These are phyloP conservation scores for Monilinia polystroma DNA, from an alignment of 2,329 filamentous ascomycete genomes.

Conservation along the genomic window DNA sequence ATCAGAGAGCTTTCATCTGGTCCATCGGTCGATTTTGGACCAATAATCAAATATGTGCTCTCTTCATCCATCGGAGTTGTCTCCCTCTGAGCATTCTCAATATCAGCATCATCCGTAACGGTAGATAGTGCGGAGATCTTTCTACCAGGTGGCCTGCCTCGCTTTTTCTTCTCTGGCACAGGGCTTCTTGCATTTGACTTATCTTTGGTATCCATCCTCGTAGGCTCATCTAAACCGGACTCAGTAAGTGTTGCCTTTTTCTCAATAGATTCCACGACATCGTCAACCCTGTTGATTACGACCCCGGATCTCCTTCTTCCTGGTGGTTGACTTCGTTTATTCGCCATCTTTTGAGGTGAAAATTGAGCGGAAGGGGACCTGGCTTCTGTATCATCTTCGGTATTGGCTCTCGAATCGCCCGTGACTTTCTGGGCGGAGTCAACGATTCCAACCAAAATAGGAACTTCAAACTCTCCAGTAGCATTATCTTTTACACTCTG, in stretches of 20 bases:
- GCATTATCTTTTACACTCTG: not conserved
- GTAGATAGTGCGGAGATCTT: not conserved
- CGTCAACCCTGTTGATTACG: not conserved
- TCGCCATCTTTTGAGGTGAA: not conserved
- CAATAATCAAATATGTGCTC: not conserved
- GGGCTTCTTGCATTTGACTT: not conserved
- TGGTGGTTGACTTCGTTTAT: conserved; percentile 1
- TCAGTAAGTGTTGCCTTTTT: not conserved
- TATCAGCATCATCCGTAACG: not conserved
- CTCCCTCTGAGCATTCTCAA: not conserved
- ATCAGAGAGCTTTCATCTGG: not conserved
- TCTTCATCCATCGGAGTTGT: not conserved
- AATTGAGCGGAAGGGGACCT: not conserved
- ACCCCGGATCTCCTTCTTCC: conserved; percentile 1
- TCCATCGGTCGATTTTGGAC: not conserved
- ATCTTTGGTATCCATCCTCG: not conserved
- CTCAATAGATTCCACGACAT: not conserved
- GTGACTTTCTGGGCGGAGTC: not conserved
- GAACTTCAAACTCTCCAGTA: not conserved
- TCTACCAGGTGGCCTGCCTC: not conserved
- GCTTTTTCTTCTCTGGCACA: not conserved
- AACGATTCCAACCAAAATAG: not conserved
- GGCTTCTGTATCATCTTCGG: not conserved
- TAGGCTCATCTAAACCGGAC: not conserved
- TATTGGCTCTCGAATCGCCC: not conserved